phyloP scores from a whole-genome alignment of 75 land plant genomes.

The Pseudotsuga menziesii region DNA sequence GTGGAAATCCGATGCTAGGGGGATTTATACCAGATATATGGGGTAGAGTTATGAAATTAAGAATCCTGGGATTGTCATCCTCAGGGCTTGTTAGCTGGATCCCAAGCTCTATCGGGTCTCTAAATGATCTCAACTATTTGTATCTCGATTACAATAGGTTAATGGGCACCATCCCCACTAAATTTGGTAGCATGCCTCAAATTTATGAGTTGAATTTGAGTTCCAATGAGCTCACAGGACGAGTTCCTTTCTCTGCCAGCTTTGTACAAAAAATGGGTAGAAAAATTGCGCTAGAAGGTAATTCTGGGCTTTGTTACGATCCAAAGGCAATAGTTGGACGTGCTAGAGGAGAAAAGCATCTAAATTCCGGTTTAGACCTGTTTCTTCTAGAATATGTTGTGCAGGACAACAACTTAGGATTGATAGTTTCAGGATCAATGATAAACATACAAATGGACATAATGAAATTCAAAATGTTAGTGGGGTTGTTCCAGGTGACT shows the following conservation, averaged over 20 bases:
- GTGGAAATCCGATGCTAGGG: constrained; percentile 29
- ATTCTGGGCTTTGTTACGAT: constrained; percentile 28
- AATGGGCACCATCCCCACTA: constrained; percentile 38
- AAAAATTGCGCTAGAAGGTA: constrained; percentile 37
- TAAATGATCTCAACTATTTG: constrained; percentile 34
- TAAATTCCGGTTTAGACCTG: not conserved
- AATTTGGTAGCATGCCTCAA: constrained; percentile 10
- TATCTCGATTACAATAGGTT: constrained; percentile 49
- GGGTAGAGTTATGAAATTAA: constrained; percentile 27
- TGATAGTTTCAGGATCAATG: too few species aligned
- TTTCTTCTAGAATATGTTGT: too few species aligned
- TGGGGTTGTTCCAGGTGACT: not conserved
- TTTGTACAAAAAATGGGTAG: constrained; percentile 27
- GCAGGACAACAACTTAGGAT: too few species aligned
- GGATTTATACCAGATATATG: constrained; percentile 28
- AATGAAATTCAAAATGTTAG: not conserved
- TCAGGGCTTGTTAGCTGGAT: constrained; percentile 32
- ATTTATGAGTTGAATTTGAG: constrained; percentile 38
- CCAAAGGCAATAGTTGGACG: not conserved
- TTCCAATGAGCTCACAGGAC: constrained; percentile 44
- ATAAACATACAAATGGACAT: too few species aligned
- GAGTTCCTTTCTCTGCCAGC: constrained; percentile 32
- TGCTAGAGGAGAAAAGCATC: not conserved
- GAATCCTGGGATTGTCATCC: constrained; percentile 37
- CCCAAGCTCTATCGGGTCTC: constrained; percentile 52